Evolutionary conservation across 352 stramenopile species (phyloP).

Genomic region (Bremia lactucae): DNA sequence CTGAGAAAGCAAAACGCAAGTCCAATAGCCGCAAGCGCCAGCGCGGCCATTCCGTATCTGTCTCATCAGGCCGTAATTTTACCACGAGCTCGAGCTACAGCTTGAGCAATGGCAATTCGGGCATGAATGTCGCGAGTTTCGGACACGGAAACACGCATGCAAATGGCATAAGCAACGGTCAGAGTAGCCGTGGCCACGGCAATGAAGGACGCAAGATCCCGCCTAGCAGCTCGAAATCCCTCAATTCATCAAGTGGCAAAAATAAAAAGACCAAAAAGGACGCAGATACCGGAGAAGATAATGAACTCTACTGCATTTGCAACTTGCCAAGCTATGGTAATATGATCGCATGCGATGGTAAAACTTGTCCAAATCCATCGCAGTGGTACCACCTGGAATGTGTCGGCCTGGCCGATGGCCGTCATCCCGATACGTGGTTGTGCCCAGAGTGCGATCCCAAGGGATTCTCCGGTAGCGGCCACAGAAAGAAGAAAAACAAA

Average conservation of each 20-base stretch:
- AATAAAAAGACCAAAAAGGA: conserved; percentile 58
- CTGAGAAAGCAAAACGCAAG: conserved; percentile 65
- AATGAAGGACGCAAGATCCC: conserved; percentile 23
- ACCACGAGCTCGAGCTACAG: conserved; percentile 15
- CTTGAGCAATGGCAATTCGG: conserved; percentile 11
- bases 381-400: conserved; percentile 86
- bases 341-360: conserved; percentile 85
- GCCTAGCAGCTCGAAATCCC: conserved; percentile 14
- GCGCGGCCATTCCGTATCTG: conserved; percentile 36
- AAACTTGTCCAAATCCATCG: conserved; percentile 79
- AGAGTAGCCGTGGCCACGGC: conserved; percentile 8
- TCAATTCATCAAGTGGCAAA: conserved; percentile 20
- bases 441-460: conserved; percentile 81
- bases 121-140: conserved; percentile 8
- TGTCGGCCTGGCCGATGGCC: conserved; percentile 67
- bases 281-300: conserved; percentile 62
- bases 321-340: conserved; percentile 81
- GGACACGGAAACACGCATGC: conserved; percentile 9
- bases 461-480: conserved; percentile 42
- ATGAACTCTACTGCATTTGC: conserved; percentile 84
- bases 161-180: conserved; percentile 9
- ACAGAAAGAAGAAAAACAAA: conserved; percentile 84
- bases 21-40: conserved; percentile 62
- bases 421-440: conserved; percentile 79
- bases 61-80: conserved; percentile 11